Base-by-base conservation (phyloP, 495 filamentous ascomycete genomes). In the Annulohypoxylon stygium region DNA sequence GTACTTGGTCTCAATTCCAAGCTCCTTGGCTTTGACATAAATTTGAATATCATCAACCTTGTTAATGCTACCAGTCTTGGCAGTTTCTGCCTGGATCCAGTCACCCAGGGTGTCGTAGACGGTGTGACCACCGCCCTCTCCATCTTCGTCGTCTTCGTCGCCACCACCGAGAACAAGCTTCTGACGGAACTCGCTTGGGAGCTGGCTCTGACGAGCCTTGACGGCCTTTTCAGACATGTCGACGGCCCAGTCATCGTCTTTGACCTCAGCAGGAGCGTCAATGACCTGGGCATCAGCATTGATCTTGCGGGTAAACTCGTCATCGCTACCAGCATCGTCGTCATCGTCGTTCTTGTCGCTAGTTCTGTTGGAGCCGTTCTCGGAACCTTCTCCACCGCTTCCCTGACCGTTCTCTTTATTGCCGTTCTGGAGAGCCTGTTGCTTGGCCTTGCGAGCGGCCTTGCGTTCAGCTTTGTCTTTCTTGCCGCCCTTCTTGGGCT, bases 181-280 rank as follows among this genome's bases (percentile, higher is more conserved):
- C 75, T 92, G 90, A 88, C 97, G 97, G 78, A 98, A 89, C 76
- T 98, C 95, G 71, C 89, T 90, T 33, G 96, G 94, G 25, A 98
- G 92, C 54, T 94, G 91, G 83, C 93, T 91, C 76, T 93, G 92
- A 83, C 96, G 96, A 71, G 95, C 95, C 82, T 91, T 93, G 86
- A 99, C 92, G 71, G 96, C 96, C 78, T 94, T 95, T 75, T 92
- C 93, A 66, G 95, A 97, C 82, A 95, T 92, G 79, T 99, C 96
- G 61, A 98, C 93, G 51, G 93, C 90, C 96, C 96, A 99, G 61
- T 97, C 88, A 69, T 95, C 92, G 60, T 97, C 94, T 78, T 94
- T 91, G 76, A 88, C 85, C 73, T 91, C 91, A 20, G 85, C 80
- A 12, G 87, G 84, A 26, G 81, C 72, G 65, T 90, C 91, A 67